Base-by-base conservation (phyloP, 2,329 filamentous ascomycete species). In the Dactylellina leptospora region DNA sequence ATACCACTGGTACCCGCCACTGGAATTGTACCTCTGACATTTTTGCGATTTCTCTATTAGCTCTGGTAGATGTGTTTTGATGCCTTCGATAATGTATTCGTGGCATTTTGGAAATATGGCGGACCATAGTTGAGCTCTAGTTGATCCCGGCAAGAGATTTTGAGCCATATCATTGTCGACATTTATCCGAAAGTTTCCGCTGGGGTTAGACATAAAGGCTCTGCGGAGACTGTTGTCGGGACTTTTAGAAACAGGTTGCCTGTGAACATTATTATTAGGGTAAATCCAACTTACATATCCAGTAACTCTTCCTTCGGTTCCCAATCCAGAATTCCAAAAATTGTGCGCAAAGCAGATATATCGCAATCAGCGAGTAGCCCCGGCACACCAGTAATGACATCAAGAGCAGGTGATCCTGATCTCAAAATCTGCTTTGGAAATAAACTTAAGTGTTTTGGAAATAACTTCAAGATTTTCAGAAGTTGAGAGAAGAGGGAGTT, bases 31-130 rank as follows among this genome's bases (percentile, higher is more conserved):
- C n/a, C n/a, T n/a, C n/a, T n/a, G n/a, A n/a, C n/a, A n/a, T n/a
- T 38, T 38, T 38, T 38, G 33, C 3, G 16, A 13, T 2, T 38
- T 38, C 4, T 38, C 10, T 4, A 38, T 10, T 2, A 38, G 9
- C 9, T 13, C 16, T 10, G 9, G 33, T 38, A 38, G 11, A 4
- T 38, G 33, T 38, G 33, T 44, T 18, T n/a, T 18, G 13, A 59
- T 59, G 6, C 55, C 55, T 3, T 59, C 18, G 28, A 58, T 58
- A 9, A 58, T 58, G 13, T 27, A 58, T 20, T 58, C 38, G 9
- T 58, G 36, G 18, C 33, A 58, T 22, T 45, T 45, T 27, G 27
- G 20, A 18, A 38, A 58, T 27, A 45, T 9, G 1, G 36, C 28
- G 5, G 36, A 4, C 53, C 53, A 58, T 11, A 16, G 3, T 44